Conservation (phyloP, 73 alveolate species). For the Paramecium primaurelia region DNA sequence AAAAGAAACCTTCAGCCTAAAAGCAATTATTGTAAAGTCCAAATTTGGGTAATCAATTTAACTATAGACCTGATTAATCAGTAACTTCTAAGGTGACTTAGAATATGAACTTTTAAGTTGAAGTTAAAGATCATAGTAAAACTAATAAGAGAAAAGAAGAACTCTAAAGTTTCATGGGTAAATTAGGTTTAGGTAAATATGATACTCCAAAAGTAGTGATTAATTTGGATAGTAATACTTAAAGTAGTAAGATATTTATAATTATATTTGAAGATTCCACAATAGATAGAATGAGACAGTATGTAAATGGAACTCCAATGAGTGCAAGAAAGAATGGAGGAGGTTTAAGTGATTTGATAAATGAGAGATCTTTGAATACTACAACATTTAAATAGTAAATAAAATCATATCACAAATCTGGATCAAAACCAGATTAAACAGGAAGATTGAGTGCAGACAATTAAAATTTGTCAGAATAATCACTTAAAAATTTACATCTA, state of each 20-base stretch:
- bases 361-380: not conserved
- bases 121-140: not conserved
- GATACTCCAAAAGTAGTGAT: slow-evolving; percentile 1
- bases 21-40: not conserved
- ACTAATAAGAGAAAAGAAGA: slow-evolving; percentile 36
- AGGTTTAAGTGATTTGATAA: not conserved
- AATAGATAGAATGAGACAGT: not conserved
- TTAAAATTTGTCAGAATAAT: not conserved
- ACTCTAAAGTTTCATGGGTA: slow-evolving; percentile 13
- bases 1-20: not conserved
- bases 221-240: not conserved
- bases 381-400: slow-evolving; percentile 10
- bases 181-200: slow-evolving; percentile 33
- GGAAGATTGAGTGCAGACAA: not conserved
- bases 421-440: not conserved
- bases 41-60: not conserved
- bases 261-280: not conserved
- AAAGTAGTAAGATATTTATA: not conserved
- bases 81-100: not conserved
- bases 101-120: not conserved
- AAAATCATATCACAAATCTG: not conserved
- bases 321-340: slow-evolving; percentile 38
- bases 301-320: slow-evolving; percentile 27
- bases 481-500: slow-evolving; percentile 5
- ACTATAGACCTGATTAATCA: not conserved